Evolutionary conservation across 352 stramenopile species (phyloP).

Genomic region (Globisporangium takayamanum): DNA sequence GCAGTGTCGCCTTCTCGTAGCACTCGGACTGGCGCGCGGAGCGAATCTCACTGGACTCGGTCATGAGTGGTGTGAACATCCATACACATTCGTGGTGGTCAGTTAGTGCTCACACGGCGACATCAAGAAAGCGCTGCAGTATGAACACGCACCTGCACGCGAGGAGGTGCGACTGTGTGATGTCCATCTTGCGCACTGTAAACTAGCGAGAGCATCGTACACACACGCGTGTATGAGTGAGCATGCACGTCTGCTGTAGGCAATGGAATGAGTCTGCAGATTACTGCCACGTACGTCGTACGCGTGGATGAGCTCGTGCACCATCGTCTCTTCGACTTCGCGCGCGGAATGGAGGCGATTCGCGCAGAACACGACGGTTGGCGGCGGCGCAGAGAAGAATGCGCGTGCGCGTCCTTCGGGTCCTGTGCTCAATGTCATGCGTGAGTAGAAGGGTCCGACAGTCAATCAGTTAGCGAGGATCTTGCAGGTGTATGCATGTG

Average conservation of each 20-base stretch:
- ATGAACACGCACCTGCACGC: constrained; percentile 52
- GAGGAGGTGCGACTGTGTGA: constrained; percentile 69
- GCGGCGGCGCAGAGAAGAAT: constrained; percentile 79
- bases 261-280: not conserved
- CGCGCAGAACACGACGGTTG: constrained; percentile 78
- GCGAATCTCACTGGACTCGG: constrained; percentile 53
- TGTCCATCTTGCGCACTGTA: constrained; percentile 81
- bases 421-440: constrained; percentile 21
- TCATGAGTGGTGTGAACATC: too few relatives aligned
- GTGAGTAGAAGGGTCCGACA: not conserved
- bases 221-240: constrained; percentile 1
- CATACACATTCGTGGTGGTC: not conserved
- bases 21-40: constrained; percentile 80
- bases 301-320: constrained; percentile 82
- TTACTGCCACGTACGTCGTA: constrained; percentile 50
- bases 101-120: not conserved
- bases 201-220: constrained; percentile 31
- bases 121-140: not conserved
- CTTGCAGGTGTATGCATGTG: not conserved
- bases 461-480: not conserved
- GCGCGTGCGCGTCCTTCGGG: constrained; percentile 67
- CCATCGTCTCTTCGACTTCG: constrained; percentile 79
- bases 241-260: not conserved
- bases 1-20: constrained; percentile 65
- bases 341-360: constrained; percentile 64